These are phyloP conservation scores for Harringtonia lauricola DNA, from an alignment of 2,329 filamentous ascomycete species.

Conservation along the genomic window DNA sequence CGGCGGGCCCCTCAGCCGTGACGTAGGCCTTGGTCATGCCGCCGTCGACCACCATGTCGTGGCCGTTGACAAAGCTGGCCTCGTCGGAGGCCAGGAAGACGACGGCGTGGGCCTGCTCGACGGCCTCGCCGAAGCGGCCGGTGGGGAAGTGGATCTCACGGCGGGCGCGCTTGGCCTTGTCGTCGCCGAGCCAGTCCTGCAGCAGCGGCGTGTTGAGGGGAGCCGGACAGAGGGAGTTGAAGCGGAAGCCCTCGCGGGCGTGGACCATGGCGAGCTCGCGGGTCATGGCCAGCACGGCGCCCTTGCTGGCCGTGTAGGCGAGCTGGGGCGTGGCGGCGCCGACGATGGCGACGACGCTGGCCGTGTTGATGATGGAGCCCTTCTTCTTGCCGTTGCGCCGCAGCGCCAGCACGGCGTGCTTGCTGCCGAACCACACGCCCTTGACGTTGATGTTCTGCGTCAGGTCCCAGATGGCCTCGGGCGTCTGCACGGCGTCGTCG, in stretches of 20 bases:
- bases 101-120: conserved; percentile 86
- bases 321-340: conserved; percentile 81
- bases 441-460: conserved; percentile 95
- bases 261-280: conserved; percentile 87
- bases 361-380: conserved; percentile 85
- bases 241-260: conserved; percentile 76
- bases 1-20: conserved; percentile 49
- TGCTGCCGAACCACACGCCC: conserved; percentile 94
- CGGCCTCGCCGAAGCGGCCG: conserved; percentile 82
- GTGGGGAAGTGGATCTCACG: conserved; percentile 84
- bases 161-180: conserved; percentile 66
- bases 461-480: conserved; percentile 86
- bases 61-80: conserved; percentile 80
- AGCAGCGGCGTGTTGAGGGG: conserved; percentile 86
- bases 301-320: conserved; percentile 90
- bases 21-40: conserved; percentile 92
- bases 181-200: conserved; percentile 88
- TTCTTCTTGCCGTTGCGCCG: conserved; percentile 68
- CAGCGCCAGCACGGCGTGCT: conserved; percentile 77
- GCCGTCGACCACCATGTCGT: conserved; percentile 90
- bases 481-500: conserved; percentile 70
- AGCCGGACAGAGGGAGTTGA: conserved; percentile 84
- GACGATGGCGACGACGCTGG: conserved; percentile 77
- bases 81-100: conserved; percentile 82
- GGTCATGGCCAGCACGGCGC: conserved; percentile 81